Base-by-base conservation (phyloP, 495 filamentous ascomycete species). In the Hypoxylon crocopeplum region DNA sequence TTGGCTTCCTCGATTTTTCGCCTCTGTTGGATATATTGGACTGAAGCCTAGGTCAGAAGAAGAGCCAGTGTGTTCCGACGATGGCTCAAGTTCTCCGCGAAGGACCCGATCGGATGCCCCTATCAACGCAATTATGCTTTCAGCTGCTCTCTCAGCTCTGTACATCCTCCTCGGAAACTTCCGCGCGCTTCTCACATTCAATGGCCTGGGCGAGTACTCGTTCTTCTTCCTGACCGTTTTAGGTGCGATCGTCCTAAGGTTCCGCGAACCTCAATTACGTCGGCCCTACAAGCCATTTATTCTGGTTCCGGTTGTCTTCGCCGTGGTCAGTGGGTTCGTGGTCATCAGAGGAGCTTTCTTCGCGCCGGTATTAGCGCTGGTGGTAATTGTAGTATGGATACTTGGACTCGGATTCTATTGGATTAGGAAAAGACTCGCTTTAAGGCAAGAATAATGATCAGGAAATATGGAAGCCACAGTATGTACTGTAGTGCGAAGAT, bases 211-310 rank as follows among this genome's bases (percentile, higher is more conserved):
- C 8, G 83, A 84, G 62, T 84, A 81, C 53, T 72, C 77, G 0
- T 84, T 86, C 67, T 86, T 84, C 72, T 82, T 83, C 57, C 67
- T 86, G 5, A 82, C 80, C 2, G 79, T 83, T 3, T 50, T 83
- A 1, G 82, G 80, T 1, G 76, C 74, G 10, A 71, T 86, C 10
- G 56, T 82, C 5, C 66, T 85, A 22, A 70, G 82, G 21, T 79
- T 70, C 52, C 72, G 77, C 17, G 77, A 84, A 56, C 82, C 81
- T 0, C 48, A 54, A 0, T 63, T 84, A 0, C 57, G 56, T 2
- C 56, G 82, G 7, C 81, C 82, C 4, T 83, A 84, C 45, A 77
- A 76, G 53, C 75, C 81, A 0, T 64, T 72, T 17, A 32, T 83
- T 25, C 12, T 77, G 13, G 68, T 83, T 21, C 82, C 82, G 0